Conservation (phyloP, 192 early-diverging fungal species). For the Obelidium mucronatum region DNA sequence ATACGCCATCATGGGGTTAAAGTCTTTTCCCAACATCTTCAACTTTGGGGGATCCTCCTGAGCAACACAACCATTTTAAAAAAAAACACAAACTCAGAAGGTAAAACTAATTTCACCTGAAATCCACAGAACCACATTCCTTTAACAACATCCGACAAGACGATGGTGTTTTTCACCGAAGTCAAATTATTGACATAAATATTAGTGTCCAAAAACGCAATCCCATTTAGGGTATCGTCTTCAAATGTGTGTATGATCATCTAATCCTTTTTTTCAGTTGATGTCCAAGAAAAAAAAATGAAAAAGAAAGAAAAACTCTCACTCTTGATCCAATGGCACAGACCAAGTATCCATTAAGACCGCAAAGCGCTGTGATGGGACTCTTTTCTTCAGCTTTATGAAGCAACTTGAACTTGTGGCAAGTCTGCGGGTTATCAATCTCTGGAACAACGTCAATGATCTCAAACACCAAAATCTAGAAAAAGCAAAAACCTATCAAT, state of each 20-base stretch:
- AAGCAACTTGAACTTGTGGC: conserved; percentile 87
- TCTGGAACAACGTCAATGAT: conserved; percentile 98
- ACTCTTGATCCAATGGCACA: conserved; percentile 90
- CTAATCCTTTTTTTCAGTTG: conserved; percentile 35
- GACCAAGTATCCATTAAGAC: conserved; percentile 84
- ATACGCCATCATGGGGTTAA: conserved; percentile 76
- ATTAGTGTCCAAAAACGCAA: conserved; percentile 95
- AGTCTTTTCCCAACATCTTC: conserved; percentile 88
- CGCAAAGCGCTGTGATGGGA: conserved; percentile 84
- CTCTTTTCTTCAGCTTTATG: conserved; percentile 86
- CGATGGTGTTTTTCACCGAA: conserved; percentile 86
- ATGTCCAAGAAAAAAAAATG: neutral
- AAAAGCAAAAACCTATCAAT: conserved; percentile 13
- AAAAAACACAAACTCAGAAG: conserved; percentile 25
- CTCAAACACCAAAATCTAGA: conserved; percentile 88
- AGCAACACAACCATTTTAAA: conserved; percentile 17
- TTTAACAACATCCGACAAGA: conserved; percentile 87
- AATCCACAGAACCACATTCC: conserved; percentile 91
- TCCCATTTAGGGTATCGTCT: conserved; percentile 79
- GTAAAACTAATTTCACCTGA: conserved; percentile 66
- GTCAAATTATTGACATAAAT: conserved; percentile 84
- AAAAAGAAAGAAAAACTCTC: conserved; percentile 5
- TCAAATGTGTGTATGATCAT: conserved; percentile 87
- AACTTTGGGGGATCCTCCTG: conserved; percentile 93
- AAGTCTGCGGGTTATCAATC: conserved; percentile 90